These are phyloP conservation scores for Apiospora phragmitis DNA, from an alignment of 2,329 filamentous ascomycete species.

Conservation along the genomic window DNA sequence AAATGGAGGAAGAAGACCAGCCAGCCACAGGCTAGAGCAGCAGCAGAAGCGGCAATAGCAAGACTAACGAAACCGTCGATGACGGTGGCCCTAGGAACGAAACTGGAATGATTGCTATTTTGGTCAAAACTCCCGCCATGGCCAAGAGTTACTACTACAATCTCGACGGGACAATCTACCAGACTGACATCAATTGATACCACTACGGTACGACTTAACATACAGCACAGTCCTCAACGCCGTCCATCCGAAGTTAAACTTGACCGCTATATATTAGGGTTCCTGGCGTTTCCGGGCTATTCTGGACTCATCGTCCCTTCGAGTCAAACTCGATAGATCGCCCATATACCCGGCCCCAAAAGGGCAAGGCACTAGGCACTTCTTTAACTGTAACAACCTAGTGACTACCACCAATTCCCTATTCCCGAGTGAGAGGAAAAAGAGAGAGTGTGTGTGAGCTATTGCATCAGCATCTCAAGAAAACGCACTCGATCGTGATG, in stretches of 20 bases:
- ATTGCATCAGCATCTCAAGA: neutral
- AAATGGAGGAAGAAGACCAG: neutral
- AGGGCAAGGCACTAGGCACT: neutral
- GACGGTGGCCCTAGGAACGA: neutral
- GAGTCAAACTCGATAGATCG: neutral
- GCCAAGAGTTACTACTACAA: neutral
- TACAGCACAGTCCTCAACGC: neutral
- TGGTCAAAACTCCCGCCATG: neutral
- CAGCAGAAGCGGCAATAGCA: neutral
- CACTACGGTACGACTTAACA: neutral
- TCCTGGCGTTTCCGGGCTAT: neutral
- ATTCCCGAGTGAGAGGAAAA: neutral
- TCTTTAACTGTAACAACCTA: neutral
- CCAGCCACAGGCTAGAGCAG: neutral
- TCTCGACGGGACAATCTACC: neutral
- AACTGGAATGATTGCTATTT: neutral
- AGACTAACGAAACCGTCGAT: neutral
- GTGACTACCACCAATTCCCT: neutral
- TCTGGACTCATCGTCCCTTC: neutral
- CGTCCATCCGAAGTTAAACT: neutral
- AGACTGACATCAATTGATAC: neutral
- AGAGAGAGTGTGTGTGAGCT: neutral
- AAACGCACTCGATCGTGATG: constrained; percentile 1
- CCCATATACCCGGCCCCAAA: neutral
- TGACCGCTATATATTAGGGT: neutral